Evolutionary conservation across 176 grass and related monocot species (phyloP).

Genomic region (Eragrostis nindensis): DNA sequence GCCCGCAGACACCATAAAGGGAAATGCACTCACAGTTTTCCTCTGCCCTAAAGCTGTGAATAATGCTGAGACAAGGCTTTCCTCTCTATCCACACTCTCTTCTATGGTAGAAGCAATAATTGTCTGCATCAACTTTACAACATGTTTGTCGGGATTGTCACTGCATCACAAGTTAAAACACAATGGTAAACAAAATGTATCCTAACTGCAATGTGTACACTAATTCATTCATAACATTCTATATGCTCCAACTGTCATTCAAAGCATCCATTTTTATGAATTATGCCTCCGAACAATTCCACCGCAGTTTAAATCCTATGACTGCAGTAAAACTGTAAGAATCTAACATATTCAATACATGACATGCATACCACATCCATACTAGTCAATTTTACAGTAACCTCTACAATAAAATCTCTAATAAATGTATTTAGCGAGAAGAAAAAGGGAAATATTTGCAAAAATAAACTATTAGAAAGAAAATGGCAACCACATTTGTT

Average conservation of each 20-base stretch:
- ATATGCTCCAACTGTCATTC: constrained; percentile 2
- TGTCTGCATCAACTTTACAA: constrained; percentile 84
- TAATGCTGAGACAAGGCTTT: constrained; percentile 67
- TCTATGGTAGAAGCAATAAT: constrained; percentile 90
- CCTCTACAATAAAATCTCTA: no score
- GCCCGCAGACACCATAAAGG: constrained; percentile 2
- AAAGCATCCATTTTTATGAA: no score
- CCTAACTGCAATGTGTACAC: neutral
- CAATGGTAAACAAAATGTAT: constrained; percentile 23
- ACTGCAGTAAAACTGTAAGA: no score
- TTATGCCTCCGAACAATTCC: no score
- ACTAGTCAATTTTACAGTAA: no score
- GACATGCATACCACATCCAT: no score
- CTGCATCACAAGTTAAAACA: constrained; percentile 57
- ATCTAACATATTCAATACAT: no score
- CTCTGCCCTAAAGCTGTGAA: constrained; percentile 81
- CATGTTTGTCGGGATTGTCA: constrained; percentile 68
- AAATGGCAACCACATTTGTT: no score
- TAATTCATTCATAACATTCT: neutral
- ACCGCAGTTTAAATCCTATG: no score
- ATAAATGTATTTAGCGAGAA: no score
- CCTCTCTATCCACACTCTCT: constrained; percentile 84
- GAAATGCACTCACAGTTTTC: constrained; percentile 69
- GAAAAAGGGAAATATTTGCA: no score
- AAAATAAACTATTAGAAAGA: no score